A percentile compares a stretch with the other conserved stretches of the same genome.
Conservation (phyloP, 1,139 yeast genomes). For the Magnusiomyces suaveolens region DNA sequence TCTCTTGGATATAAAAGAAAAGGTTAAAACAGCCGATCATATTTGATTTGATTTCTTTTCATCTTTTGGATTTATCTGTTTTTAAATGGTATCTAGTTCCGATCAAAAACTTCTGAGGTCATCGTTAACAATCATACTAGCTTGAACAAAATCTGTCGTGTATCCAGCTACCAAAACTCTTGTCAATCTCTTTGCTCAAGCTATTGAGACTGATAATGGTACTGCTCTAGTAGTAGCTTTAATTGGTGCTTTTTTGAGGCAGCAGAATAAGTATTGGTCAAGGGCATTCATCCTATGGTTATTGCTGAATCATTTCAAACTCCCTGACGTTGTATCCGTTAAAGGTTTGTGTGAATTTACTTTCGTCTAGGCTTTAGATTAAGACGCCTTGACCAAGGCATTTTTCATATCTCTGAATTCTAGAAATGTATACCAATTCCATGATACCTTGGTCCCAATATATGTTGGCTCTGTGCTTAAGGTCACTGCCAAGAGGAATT, state of each 20-base stretch:
- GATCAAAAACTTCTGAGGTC: conserved; percentile 56
- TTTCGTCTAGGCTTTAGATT: conserved; percentile 62
- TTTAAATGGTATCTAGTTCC: not conserved
- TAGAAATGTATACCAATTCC: conserved; percentile 89
- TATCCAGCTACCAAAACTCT: conserved; percentile 98
- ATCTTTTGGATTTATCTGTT: no score
- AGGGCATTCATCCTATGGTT: conserved; percentile 92
- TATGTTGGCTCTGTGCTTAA: conserved; percentile 88
- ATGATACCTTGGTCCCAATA: conserved; percentile 77
- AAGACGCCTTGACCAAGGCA: conserved; percentile 77
- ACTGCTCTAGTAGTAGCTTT: conserved; percentile 94
- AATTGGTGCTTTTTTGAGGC: conserved; percentile 93
- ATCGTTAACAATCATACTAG: conserved; percentile 90
- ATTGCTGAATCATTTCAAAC: conserved; percentile 95
- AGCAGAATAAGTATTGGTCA: conserved; percentile 76
- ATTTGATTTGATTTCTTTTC: not conserved
- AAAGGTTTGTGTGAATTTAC: conserved; percentile 81
- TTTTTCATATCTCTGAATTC: conserved; percentile 90
- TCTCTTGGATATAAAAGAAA: conserved; percentile 97
- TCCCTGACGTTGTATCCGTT: conserved; percentile 81
- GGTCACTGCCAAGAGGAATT: conserved; percentile 72
- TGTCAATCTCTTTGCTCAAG: conserved; percentile 75
- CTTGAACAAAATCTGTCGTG: conserved; percentile 76
- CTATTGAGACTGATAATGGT: conserved; percentile 93
- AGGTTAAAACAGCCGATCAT: conserved; percentile 70